Evolutionary conservation across 2,329 filamentous ascomycete genomes (phyloP).

Genomic region (Didymella exigua): DNA sequence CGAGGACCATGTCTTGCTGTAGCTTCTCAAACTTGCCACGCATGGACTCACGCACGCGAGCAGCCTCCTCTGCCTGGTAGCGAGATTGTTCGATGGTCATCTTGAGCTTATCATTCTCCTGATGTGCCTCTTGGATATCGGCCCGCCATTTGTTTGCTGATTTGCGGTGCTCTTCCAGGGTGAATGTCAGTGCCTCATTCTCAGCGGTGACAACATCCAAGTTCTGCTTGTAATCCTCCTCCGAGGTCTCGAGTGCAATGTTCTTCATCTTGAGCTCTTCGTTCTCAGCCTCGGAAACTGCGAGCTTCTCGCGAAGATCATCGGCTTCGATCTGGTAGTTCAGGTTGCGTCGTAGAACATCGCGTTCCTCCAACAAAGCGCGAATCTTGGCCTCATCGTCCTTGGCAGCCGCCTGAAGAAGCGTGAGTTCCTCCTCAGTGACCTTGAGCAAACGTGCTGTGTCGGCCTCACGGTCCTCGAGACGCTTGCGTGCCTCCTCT

Average conservation of each 20-base stretch:
- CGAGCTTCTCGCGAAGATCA: conserved; percentile 57
- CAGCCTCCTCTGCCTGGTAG: conserved; percentile 82
- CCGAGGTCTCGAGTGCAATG: conserved; percentile 38
- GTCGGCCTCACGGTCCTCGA: conserved; percentile 54
- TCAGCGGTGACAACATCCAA: conserved; percentile 62
- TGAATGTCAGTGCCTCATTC: conserved; percentile 65
- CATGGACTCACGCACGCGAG: conserved; percentile 82
- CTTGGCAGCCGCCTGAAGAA: conserved; percentile 50
- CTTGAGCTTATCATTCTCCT: conserved; percentile 69
- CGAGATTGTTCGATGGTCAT: conserved; percentile 75
- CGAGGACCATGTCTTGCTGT: conserved; percentile 83
- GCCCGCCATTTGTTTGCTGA: conserved; percentile 64
- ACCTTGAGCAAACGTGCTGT: conserved; percentile 53
- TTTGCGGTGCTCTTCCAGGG: conserved; percentile 67
- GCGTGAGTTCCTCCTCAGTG: conserved; percentile 56
- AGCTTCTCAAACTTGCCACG: conserved; percentile 82
- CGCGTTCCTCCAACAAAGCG: conserved; percentile 51
- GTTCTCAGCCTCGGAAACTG: conserved; percentile 62
- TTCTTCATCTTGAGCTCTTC: conserved; percentile 59
- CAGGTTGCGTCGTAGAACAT: conserved; percentile 48
- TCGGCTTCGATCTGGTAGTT: conserved; percentile 49
- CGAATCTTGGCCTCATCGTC: conserved; percentile 52
- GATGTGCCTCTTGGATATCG: conserved; percentile 60
- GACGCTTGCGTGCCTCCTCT: conserved; percentile 49
- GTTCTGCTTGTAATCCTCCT: conserved; percentile 58